Conservation (phyloP, 208 protist species). For the Crithidia sp. region DNA sequence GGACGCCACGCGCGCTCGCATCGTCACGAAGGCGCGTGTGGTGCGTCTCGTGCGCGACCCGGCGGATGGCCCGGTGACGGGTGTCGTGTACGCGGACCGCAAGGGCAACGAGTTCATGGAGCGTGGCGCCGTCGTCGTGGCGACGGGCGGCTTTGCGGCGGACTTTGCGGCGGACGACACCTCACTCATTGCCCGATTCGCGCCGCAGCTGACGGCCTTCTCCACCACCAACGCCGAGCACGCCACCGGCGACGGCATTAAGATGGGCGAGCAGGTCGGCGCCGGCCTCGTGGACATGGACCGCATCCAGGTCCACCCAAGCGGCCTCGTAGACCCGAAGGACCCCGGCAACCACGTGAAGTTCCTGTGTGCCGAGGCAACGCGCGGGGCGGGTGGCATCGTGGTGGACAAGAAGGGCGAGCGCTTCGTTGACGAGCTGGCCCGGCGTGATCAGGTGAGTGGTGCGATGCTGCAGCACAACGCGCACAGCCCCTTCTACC, state of each 20-base stretch:
- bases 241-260: conserved; percentile 81
- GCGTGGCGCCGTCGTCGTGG: conserved; percentile 78
- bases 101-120: conserved; percentile 44
- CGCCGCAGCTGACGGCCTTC: conserved; percentile 65
- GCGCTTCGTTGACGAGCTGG: conserved; percentile 95
- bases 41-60: conserved; percentile 54
- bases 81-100: conserved; percentile 45
- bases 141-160: conserved; percentile 82
- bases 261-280: conserved; percentile 65
- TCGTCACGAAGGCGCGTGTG: conserved; percentile 59
- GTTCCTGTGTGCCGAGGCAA: conserved; percentile 95
- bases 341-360: conserved; percentile 84
- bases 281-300: conserved; percentile 68
- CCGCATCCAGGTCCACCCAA: conserved; percentile 92
- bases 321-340: conserved; percentile 90
- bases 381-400: conserved; percentile 93
- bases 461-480: conserved; percentile 62
- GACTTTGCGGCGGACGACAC: conserved; percentile 27
- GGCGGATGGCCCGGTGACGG: conserved; percentile 52
- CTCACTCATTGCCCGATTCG: conserved; percentile 66
- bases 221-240: conserved; percentile 91
- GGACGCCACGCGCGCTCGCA: conserved; percentile 30
- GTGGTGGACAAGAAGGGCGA: conserved; percentile 59
- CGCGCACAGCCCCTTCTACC: conserved; percentile 50
- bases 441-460: conserved; percentile 89